These are phyloP conservation scores for Cryomyces minteri DNA, from an alignment of 495 filamentous ascomycete species.

Conservation along the genomic window DNA sequence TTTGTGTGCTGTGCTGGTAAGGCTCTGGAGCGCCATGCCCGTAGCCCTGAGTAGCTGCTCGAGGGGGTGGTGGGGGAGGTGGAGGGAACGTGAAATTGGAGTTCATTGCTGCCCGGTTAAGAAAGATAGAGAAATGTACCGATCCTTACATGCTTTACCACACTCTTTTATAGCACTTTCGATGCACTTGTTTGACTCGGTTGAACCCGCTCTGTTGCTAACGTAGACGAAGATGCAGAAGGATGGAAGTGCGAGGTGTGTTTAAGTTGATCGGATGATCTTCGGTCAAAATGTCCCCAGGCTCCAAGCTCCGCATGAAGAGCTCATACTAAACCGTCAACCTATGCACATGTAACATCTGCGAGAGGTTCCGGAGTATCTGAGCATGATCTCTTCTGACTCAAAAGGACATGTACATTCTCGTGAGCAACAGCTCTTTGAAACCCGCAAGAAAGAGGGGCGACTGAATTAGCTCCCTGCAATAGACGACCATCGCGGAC, in stretches of 20 bases:
- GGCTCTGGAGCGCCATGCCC: slow-evolving; percentile 5
- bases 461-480: no score
- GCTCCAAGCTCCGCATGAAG: no score
- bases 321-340: no score
- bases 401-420: slow-evolving; percentile 5
- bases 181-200: neutral
- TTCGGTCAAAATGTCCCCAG: no score
- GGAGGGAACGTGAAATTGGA: slow-evolving; percentile 21
- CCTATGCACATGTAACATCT: neutral
- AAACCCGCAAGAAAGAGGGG: no score
- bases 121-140: neutral
- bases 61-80: slow-evolving; percentile 21
- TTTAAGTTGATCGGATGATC: no score
- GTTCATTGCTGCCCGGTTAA: neutral
- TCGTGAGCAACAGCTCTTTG: slow-evolving; percentile 1
- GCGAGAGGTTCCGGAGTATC: no score
- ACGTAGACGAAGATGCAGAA: no score
- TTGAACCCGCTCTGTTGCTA: no score
- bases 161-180: neutral
- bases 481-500: slow-evolving; percentile 58
- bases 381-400: no score
- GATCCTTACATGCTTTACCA: neutral
- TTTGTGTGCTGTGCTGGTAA: slow-evolving; percentile 3
- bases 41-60: neutral
- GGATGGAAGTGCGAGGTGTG: no score